Conservation (phyloP, 225 moss, liverwort and hornwort genomes). For the Sphagnum tenellum region DNA sequence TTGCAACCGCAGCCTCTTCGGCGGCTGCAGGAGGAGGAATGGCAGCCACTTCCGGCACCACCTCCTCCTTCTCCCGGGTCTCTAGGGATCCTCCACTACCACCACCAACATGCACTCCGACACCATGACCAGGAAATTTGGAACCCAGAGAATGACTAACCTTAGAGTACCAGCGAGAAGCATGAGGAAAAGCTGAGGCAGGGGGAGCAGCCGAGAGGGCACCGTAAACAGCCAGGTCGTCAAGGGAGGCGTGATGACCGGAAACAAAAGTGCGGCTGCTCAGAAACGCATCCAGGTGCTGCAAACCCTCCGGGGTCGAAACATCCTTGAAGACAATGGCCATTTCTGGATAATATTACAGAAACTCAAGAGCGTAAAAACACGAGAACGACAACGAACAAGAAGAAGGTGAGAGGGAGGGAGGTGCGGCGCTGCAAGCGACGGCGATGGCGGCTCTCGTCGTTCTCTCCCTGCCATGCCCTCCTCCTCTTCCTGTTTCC, state of each 20-base stretch:
- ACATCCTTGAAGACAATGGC: slow-evolving; percentile 18
- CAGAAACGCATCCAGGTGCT: slow-evolving; percentile 21
- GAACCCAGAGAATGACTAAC: slow-evolving; percentile 40
- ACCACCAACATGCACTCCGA: slow-evolving; percentile 36
- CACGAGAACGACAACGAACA: too few species aligned
- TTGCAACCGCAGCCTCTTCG: slow-evolving; percentile 10
- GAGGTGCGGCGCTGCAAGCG: too few species aligned
- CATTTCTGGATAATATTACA: slow-evolving; percentile 2
- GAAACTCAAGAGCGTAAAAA: too few species aligned
- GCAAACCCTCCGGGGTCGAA: slow-evolving; percentile 12
- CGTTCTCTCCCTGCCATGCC: too few species aligned
- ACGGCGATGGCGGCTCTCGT: too few species aligned
- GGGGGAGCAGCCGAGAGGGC: slow-evolving; percentile 26
- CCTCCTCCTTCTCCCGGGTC: not conserved
- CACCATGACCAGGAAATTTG: slow-evolving; percentile 31
- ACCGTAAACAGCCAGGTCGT: slow-evolving; percentile 52
- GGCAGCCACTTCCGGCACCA: slow-evolving; percentile 14
- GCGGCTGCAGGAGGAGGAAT: slow-evolving; percentile 11
- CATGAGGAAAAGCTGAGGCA: slow-evolving; percentile 21
- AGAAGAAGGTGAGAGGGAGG: too few species aligned
- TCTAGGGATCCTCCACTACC: slow-evolving; percentile 8
- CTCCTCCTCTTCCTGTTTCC: too few species aligned
- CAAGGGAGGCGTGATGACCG: slow-evolving; percentile 27
- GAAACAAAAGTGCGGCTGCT: slow-evolving; percentile 21
- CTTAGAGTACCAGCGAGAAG: slow-evolving; percentile 46